Evolutionary conservation across 2,329 filamentous ascomycete genomes (phyloP).

Genomic region (Zymoseptoria ardabiliae): DNA sequence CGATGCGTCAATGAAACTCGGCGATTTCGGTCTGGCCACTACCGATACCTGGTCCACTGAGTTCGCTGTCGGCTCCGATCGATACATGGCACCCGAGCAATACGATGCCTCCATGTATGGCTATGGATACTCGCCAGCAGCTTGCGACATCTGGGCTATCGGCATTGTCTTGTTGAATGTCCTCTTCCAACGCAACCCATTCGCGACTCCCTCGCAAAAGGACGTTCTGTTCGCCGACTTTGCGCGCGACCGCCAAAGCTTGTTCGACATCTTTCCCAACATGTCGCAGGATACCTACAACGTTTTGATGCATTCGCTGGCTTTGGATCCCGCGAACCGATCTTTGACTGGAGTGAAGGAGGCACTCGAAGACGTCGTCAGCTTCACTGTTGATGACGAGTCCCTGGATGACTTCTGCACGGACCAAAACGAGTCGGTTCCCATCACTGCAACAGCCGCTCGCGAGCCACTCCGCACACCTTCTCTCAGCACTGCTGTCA

Average conservation of each 20-base stretch:
- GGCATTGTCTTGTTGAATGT: slow-evolving; percentile 96
- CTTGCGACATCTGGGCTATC: slow-evolving; percentile 95
- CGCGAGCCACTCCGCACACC: slow-evolving; percentile 93
- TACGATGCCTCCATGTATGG: slow-evolving; percentile 73
- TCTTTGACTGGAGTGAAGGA: slow-evolving; percentile 71
- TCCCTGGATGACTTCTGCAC: slow-evolving; percentile 88
- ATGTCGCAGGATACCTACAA: slow-evolving; percentile 99
- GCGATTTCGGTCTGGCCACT: slow-evolving; percentile 91
- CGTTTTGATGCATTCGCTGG: slow-evolving; percentile 83
- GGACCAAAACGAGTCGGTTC: slow-evolving; percentile 62
- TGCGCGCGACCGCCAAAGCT: slow-evolving; percentile 82
- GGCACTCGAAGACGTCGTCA: slow-evolving; percentile 70
- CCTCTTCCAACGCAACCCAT: slow-evolving; percentile 92
- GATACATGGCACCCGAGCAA: slow-evolving; percentile 98
- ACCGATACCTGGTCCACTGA: slow-evolving; percentile 86
- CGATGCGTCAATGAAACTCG: slow-evolving; percentile 85
- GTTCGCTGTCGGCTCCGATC: slow-evolving; percentile 89
- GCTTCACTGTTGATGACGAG: slow-evolving; percentile 92
- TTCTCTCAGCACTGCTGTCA: slow-evolving; percentile 68
- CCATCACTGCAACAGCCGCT: slow-evolving; percentile 64
- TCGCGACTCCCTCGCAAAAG: slow-evolving; percentile 80
- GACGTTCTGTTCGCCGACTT: slow-evolving; percentile 93
- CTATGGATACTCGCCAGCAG: slow-evolving; percentile 77
- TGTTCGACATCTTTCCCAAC: slow-evolving; percentile 96
- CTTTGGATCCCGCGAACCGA: slow-evolving; percentile 81